Evolutionary conservation across 202 grass and related monocot species (phyloP).

Genomic region (Zoysia matrella): DNA sequence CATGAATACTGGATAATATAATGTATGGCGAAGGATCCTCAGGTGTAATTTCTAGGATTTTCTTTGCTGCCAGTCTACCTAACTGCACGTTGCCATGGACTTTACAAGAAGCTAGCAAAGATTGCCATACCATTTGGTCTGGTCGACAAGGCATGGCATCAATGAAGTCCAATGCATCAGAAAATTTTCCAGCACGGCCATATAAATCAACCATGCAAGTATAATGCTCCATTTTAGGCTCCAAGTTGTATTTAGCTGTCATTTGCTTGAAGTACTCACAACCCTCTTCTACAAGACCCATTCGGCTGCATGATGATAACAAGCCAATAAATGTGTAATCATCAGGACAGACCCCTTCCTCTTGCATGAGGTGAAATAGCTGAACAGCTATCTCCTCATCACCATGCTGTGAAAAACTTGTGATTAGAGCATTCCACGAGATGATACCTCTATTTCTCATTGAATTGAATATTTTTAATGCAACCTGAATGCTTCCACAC

Average conservation of each 20-base stretch:
- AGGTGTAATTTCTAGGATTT: constrained; percentile 64
- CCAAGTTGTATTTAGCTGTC: constrained; percentile 51
- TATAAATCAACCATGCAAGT: constrained; percentile 81
- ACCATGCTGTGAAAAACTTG: constrained; percentile 70
- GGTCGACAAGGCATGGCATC: constrained; percentile 68
- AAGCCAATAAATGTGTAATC: constrained; percentile 78
- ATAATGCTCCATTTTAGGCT: constrained; percentile 74
- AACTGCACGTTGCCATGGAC: constrained; percentile 60
- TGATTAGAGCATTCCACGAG: constrained; percentile 75
- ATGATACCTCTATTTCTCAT: constrained; percentile 57
- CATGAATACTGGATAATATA: constrained; percentile 65
- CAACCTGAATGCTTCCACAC: constrained; percentile 56
- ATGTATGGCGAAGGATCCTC: constrained; percentile 75
- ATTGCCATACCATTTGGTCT: constrained; percentile 67
- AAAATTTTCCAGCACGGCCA: constrained; percentile 65
- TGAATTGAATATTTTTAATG: constrained; percentile 56
- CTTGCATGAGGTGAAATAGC: constrained; percentile 68
- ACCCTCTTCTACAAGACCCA: constrained; percentile 65
- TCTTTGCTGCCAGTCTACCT: constrained; percentile 63
- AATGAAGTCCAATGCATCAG: constrained; percentile 67
- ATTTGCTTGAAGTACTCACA: constrained; percentile 72
- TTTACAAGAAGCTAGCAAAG: constrained; percentile 71
- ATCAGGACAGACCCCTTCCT: constrained; percentile 57
- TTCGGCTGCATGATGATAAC: constrained; percentile 66
- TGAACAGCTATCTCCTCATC: constrained; percentile 60